Percentiles rank a stretch among this genome's conserved stretches.
Evolutionary conservation across 768 basidiomycete species (phyloP).

Genomic region (Russula sp.): DNA sequence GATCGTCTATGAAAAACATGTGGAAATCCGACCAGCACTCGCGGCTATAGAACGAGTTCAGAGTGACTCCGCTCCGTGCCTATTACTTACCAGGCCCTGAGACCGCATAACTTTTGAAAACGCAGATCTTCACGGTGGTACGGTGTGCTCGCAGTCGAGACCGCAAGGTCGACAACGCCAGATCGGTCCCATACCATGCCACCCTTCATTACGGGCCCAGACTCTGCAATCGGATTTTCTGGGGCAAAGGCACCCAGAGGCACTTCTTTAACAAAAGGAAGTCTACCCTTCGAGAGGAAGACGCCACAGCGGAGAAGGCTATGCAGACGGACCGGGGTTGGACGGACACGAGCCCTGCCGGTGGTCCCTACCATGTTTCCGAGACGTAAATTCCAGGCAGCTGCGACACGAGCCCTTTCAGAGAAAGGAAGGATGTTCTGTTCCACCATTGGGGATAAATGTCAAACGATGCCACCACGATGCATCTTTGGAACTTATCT

Average conservation of each 20-base stretch:
- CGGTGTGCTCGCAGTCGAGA: slow-evolving; percentile 11
- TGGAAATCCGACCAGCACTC: slow-evolving; percentile 6
- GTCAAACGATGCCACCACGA: background rate
- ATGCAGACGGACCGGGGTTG: slow-evolving; percentile 8
- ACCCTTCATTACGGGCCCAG: slow-evolving; percentile 4
- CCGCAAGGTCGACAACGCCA: slow-evolving; percentile 11
- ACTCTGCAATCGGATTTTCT: slow-evolving; percentile 12
- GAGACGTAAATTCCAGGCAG: slow-evolving; percentile 2
- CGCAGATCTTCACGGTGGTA: background rate
- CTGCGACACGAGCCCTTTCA: slow-evolving; percentile 3
- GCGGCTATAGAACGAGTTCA: slow-evolving; percentile 10
- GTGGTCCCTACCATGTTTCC: background rate
- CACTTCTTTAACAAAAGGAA: slow-evolving; percentile 1
- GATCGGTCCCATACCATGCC: background rate
- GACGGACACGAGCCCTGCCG: background rate
- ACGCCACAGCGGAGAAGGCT: slow-evolving; percentile 15
- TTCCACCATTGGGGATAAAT: background rate
- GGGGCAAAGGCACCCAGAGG: slow-evolving; percentile 8
- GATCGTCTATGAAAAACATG: slow-evolving; percentile 25
- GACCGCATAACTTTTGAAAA: background rate
- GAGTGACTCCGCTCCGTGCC: slow-evolving; percentile 11
- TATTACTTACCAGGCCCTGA: slow-evolving; percentile 3
- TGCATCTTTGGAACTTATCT: slow-evolving; percentile 13
- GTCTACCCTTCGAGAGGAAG: background rate
- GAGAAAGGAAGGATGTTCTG: background rate